phyloP scores from a whole-genome alignment of 169 alveolate genomes.

The Babesia ovata region DNA sequence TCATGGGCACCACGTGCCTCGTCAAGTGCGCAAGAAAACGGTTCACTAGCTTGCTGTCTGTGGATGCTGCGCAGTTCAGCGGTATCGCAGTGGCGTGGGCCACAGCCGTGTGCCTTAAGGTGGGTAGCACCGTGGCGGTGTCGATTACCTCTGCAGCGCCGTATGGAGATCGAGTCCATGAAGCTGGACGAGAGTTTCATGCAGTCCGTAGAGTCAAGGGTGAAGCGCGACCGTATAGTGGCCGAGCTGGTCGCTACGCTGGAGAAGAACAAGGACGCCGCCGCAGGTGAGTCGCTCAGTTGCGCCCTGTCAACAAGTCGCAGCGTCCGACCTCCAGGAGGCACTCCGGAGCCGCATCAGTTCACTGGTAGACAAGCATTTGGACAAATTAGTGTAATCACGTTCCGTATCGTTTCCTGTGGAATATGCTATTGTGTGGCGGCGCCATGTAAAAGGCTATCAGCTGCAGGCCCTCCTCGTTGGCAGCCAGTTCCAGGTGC shows the following conservation, averaged over 20 bases:
- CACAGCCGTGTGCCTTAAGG: constrained; percentile 61
- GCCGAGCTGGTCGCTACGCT: constrained; percentile 31
- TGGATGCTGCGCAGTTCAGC: constrained; percentile 30
- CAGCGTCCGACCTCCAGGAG: constrained; percentile 48
- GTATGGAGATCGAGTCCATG: constrained; percentile 43
- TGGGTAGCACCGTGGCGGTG: background rate
- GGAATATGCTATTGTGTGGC: constrained; percentile 43
- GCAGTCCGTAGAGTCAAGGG: constrained; percentile 24
- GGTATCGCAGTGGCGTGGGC: constrained; percentile 67
- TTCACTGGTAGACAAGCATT: constrained; percentile 42
- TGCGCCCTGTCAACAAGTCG: background rate
- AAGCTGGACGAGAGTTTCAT: constrained; percentile 39
- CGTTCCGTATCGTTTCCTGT: constrained; percentile 60
- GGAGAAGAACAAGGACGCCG: constrained; percentile 17
- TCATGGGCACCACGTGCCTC: constrained; percentile 20
- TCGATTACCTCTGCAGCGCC: constrained; percentile 21
- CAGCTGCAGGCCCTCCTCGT: constrained; percentile 25
- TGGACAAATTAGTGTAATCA: constrained; percentile 55
- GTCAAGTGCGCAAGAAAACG: constrained; percentile 26
- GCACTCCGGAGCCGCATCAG: constrained; percentile 39
- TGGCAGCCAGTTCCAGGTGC: constrained; percentile 45
- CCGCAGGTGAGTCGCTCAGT: constrained; percentile 2
- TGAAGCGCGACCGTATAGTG: constrained; percentile 48
- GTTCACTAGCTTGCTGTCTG: constrained; percentile 23
- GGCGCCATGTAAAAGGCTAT: constrained; percentile 59